Conservation (phyloP, 371 early-diverging fungal genomes). For the Mucor lusitanicus region DNA sequence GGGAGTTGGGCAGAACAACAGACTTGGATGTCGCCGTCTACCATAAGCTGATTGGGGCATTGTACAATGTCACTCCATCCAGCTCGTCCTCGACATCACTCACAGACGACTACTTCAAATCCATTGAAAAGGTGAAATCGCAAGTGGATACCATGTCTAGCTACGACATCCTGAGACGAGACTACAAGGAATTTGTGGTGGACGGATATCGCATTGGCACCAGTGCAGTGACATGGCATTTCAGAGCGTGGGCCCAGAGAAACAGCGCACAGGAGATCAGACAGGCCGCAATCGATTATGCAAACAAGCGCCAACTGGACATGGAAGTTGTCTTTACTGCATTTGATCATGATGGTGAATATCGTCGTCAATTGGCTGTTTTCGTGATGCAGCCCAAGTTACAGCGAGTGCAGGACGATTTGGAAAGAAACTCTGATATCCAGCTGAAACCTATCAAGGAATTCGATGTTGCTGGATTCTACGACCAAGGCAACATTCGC, state of each 20-base stretch:
- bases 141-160: conserved; percentile 52
- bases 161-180: conserved; percentile 69
- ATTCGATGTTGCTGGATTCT: conserved; percentile 20
- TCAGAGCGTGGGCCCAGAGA: conserved; percentile 52
- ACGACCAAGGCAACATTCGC: conserved; percentile 56
- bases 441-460: background rate
- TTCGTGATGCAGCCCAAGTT: conserved; percentile 35
- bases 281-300: conserved; percentile 32
- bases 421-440: conserved; percentile 25
- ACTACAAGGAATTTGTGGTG: conserved; percentile 73
- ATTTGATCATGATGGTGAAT: conserved; percentile 56
- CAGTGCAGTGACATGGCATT: conserved; percentile 59
- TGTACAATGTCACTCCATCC: background rate
- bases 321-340: conserved; percentile 63
- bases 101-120: conserved; percentile 34
- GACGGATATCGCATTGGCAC: conserved; percentile 61
- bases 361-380: conserved; percentile 65
- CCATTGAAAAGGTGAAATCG: conserved; percentile 59
- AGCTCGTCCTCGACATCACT: background rate
- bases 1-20: conserved; percentile 56
- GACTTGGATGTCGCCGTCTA: conserved; percentile 54
- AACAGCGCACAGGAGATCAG: conserved; percentile 33
- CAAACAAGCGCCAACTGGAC: conserved; percentile 49
- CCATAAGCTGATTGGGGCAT: conserved; percentile 18
- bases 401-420: conserved; percentile 11